Evolutionary conservation across 805 yeast genomes (phyloP).

Genomic region (Middelhovenomyces tepae): DNA sequence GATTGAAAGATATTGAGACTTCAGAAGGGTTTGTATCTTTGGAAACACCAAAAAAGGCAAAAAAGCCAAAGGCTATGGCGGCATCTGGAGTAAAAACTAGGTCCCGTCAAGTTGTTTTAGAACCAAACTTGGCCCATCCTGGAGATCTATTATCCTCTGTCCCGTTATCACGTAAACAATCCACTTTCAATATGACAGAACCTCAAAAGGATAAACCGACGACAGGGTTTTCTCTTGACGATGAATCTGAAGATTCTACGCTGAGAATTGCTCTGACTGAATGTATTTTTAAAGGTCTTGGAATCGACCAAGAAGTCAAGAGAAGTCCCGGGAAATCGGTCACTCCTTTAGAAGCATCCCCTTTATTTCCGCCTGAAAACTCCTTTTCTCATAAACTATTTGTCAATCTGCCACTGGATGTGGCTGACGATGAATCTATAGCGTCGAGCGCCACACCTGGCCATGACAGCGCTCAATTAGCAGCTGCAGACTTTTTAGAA

Average conservation of each 20-base stretch:
- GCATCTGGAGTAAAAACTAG: neutral
- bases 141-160: constrained; percentile 81
- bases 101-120: constrained; percentile 19
- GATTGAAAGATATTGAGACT: constrained; percentile 27
- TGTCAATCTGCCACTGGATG: constrained; percentile 40
- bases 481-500: constrained; percentile 44
- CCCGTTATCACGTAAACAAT: constrained; percentile 33
- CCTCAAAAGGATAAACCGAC: constrained; percentile 19
- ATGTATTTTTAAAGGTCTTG: constrained; percentile 58
- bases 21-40: no score
- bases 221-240: constrained; percentile 44
- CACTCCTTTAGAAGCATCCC: constrained; percentile 17
- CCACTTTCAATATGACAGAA: no score
- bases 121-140: constrained; percentile 48
- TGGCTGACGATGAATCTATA: constrained; percentile 35
- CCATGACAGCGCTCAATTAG: constrained; percentile 1
- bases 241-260: constrained; percentile 63
- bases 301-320: constrained; percentile 38
- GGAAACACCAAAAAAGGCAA: constrained; percentile 11
- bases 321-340: constrained; percentile 1
- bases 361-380: constrained; percentile 12
- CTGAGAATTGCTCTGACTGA: constrained; percentile 59
- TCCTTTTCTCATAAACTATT: constrained; percentile 17
- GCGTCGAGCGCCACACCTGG: constrained; percentile 2
- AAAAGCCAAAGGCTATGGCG: constrained; percentile 1